Conservation (phyloP, 2,329 filamentous ascomycete genomes). For the Sclerotinia nivalis region DNA sequence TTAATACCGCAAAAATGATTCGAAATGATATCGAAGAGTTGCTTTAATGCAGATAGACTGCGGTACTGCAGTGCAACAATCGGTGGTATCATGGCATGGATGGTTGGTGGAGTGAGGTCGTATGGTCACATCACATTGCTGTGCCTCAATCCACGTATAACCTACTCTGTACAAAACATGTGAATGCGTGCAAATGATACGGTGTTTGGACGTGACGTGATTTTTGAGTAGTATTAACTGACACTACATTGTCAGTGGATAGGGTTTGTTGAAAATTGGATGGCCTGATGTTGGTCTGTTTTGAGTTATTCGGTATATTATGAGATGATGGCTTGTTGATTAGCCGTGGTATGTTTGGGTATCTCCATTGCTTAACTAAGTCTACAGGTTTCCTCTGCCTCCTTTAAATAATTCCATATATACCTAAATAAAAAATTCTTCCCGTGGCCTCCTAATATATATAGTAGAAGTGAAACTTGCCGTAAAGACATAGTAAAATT, state of each 20-base stretch:
- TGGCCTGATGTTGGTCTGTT: not conserved
- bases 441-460: not conserved
- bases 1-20: no score
- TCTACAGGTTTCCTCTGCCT: not conserved
- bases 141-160: conserved; percentile 3
- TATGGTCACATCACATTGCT: conserved; percentile 13
- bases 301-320: not conserved
- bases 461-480: not conserved
- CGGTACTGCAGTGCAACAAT: not conserved
- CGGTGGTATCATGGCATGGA: no score
- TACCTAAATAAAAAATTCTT: not conserved
- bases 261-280: not conserved
- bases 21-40: no score
- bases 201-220: not conserved
- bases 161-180: not conserved
- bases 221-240: not conserved
- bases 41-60: no score
- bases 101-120: conserved; percentile 1
- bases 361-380: not conserved
- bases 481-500: not conserved
- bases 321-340: not conserved
- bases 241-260: not conserved
- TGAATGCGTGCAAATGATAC: not conserved
- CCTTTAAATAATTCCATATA: not conserved
- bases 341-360: not conserved